Base-by-base conservation (phyloP, 805 yeast genomes). In the Cyberlindnera misumaiensis region DNA sequence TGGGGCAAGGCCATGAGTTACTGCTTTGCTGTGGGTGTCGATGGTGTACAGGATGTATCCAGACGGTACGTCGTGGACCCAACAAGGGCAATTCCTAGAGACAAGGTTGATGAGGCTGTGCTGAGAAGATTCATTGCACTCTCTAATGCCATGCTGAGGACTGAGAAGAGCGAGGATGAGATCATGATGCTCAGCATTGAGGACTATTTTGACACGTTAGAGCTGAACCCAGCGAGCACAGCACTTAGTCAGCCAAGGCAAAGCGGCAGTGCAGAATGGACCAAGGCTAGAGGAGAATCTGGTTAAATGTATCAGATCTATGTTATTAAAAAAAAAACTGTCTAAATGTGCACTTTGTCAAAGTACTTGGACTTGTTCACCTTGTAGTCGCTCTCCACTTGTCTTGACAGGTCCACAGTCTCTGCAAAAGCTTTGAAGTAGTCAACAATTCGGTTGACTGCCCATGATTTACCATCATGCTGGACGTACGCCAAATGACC, bases 1-100 rank as follows among this genome's bases (percentile, higher is more conserved):
- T 89, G 97, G 97, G 94, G 90, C 25, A 90, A 90, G 62, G 76
- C 76, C 43, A 90, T 90, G 97, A 83, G 95, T 37, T 87, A 85
- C 60, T 83, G 79, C 2, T 63, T 90, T 40, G 96, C 86, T 0
- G 70, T 82, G 38, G 71, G 79, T 34, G 67, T 67, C 11, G 66
- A 67, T 30, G 87, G 87, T 27, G 66, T 80, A 2, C 57, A 65
- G 1, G 97, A 90, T 56, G 80, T 90, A 24, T 74, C 88, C 17
- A 56, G 59, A 10, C 73, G 86, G 44, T 89, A 90, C 49, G 73
- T 87, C 22, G 67, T 49, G 5, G 63, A 64, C 9, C 38, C 56
- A 1, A 62, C 63, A 11, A 65, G 68, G 39, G 59, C 59, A 20
- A 52, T 77, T 10, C 75, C 79, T 0, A 60, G 87, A 40, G 58